These are phyloP conservation scores for Hygrocybe punicea DNA, from an alignment of 768 basidiomycete species.

Conservation along the genomic window DNA sequence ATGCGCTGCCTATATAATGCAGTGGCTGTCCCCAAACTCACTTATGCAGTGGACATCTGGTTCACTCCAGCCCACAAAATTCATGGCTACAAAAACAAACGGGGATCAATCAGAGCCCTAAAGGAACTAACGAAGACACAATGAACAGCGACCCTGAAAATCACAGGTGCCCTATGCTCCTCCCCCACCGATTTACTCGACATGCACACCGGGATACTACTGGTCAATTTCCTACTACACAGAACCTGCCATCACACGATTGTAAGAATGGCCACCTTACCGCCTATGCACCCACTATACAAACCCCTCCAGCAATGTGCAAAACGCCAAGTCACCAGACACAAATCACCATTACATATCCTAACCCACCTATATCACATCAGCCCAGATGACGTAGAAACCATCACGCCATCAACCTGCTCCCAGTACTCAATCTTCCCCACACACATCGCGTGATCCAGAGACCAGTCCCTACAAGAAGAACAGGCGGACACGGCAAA, in stretches of 20 bases:
- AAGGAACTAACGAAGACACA: constrained; percentile 16
- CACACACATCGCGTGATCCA: background rate
- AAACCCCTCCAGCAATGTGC: background rate
- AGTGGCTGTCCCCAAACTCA: constrained; percentile 25
- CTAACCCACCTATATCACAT: constrained; percentile 12
- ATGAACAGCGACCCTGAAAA: constrained; percentile 17
- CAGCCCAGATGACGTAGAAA: constrained; percentile 11
- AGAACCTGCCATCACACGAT: constrained; percentile 11
- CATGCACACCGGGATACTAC: constrained; percentile 16
- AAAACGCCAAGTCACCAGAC: constrained; percentile 6
- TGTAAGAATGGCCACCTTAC: constrained; percentile 16
- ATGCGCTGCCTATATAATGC: constrained; percentile 24
- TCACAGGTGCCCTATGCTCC: constrained; percentile 21
- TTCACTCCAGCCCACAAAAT: constrained; percentile 14
- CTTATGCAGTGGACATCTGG: constrained; percentile 25
- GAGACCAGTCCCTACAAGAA: constrained; percentile 4
- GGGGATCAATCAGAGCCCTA: constrained; percentile 12
- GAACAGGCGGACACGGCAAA: constrained; percentile 3
- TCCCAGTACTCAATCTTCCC: background rate
- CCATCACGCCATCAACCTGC: constrained; percentile 3
- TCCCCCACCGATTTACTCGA: constrained; percentile 19
- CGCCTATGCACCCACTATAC: constrained; percentile 14
- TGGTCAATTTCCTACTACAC: constrained; percentile 7
- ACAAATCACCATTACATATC: constrained; percentile 22
- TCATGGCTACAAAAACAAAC: background rate